Base-by-base conservation (phyloP, 345 rosid species). In the Lepidium aucheri region DNA sequence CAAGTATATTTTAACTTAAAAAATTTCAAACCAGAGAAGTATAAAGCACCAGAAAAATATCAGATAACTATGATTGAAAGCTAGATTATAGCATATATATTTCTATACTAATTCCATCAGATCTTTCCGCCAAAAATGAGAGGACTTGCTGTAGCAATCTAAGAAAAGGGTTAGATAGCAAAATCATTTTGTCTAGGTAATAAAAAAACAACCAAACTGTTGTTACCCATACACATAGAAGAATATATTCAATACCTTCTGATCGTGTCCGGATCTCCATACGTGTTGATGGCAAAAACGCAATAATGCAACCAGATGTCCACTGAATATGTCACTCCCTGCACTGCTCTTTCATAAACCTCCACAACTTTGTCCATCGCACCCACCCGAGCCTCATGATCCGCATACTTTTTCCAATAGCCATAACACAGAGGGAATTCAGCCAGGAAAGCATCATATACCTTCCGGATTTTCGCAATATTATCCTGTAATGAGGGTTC, bases 361-460 rank as follows among this genome's bases (percentile, higher is more conserved):
- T 89, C 97, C 74, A 89, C 85, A 55, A 90, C 95, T 69, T 89
- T 95, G 83, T 95, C 97, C 87, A 86, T 80, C 39, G 88, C 87
- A 45, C 95, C 91, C 58, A 82, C 78, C 4, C 88, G 85, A 35
- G 93, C 93, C 79, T 95, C 99, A 62, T 91, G 96, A 81, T 95
- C 96, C 8, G 96, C 96, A 70, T 89, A 95, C 81, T 90, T 94
- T 82, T 94, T 90, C 99, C 99, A 94, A 60, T 90, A 94, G 67
- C 99, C 99, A 85, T 89, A 95, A 72, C 99, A 95, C 73, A 91
- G 63, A 41, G 96, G 99, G 49, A 88, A 95, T 74, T 95, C 99
- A 34, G 86, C 94, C 64, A 95, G 77, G 80, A 94, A 94, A 28
- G 86, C 82, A 82, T 90, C 97, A 76, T 94, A 94, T 5, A 90